Conservation (phyloP, 2,329 filamentous ascomycete genomes). For the Aspergillus ibericus region DNA sequence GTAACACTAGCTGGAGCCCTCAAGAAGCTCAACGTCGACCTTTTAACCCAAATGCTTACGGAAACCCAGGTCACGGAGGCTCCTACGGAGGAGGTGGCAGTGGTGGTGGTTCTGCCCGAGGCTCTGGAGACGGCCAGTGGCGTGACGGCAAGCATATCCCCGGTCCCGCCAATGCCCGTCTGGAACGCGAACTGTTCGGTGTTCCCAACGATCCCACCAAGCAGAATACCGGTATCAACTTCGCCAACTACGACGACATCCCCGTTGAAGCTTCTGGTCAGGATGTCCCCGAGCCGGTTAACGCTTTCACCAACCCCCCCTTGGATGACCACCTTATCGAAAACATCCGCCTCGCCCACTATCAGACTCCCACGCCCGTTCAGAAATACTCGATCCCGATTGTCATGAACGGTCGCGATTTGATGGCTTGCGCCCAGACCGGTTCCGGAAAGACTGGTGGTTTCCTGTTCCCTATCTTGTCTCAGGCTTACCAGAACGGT, state of each 20-base stretch:
- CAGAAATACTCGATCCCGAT: constrained; percentile 99
- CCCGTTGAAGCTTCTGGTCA: constrained; percentile 95
- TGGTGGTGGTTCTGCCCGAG: constrained; percentile 61
- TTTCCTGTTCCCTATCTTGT: constrained; percentile 98
- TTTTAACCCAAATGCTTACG: constrained; percentile 64
- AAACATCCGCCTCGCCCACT: constrained; percentile 93
- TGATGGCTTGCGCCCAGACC: constrained; percentile 99
- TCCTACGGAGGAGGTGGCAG: constrained; percentile 27
- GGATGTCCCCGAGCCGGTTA: constrained; percentile 88
- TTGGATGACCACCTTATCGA: constrained; percentile 87
- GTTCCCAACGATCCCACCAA: constrained; percentile 87
- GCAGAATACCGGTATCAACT: constrained; percentile 99
- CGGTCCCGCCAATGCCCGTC: constrained; percentile 79
- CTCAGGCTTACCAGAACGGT: constrained; percentile 91
- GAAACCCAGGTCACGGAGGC: constrained; percentile 52
- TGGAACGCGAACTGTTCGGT: constrained; percentile 96
- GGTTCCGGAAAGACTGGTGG: constrained; percentile 99
- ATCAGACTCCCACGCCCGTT: constrained; percentile 93
- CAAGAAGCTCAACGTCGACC: constrained; percentile 41
- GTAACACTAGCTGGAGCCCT: constrained; percentile 40
- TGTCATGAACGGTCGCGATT: constrained; percentile 93
- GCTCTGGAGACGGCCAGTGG: constrained; percentile 95
- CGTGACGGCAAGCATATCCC: constrained; percentile 94
- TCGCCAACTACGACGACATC: constrained; percentile 99
- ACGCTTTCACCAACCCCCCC: constrained; percentile 88